These are phyloP conservation scores for Nemania sp. DNA, from an alignment of 2,329 filamentous ascomycete species.

Conservation along the genomic window DNA sequence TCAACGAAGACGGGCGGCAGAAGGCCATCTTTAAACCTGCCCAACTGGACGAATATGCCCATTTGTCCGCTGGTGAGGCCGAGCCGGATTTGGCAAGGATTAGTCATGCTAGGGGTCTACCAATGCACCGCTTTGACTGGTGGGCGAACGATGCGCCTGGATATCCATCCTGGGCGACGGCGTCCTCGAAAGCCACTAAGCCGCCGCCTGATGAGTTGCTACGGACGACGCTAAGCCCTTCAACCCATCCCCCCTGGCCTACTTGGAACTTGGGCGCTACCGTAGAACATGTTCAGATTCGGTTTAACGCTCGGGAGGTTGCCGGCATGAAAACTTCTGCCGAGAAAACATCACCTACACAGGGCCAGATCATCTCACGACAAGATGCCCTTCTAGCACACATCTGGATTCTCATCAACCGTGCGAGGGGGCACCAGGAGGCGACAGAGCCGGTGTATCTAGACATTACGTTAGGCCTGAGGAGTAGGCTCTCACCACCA, in stretches of 20 bases:
- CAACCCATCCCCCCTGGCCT: constrained; percentile 44
- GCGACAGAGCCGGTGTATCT: constrained; percentile 42
- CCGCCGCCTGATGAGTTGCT: constrained; percentile 31
- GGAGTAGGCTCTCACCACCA: constrained; percentile 44
- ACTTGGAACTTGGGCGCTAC: constrained; percentile 46
- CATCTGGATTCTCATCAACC: constrained; percentile 49
- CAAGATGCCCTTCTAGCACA: constrained; percentile 52
- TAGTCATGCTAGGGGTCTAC: constrained; percentile 42
- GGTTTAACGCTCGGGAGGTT: constrained; percentile 44
- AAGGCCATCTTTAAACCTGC: constrained; percentile 44
- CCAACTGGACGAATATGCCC: constrained; percentile 43
- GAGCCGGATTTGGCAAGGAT: constrained; percentile 36
- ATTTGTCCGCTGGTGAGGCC: constrained; percentile 27
- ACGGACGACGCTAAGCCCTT: constrained; percentile 33
- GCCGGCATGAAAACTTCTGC: constrained; percentile 38
- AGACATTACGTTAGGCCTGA: constrained; percentile 46
- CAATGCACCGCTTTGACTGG: constrained; percentile 53
- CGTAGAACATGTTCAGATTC: constrained; percentile 42
- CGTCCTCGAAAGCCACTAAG: constrained; percentile 33
- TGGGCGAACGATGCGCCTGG: constrained; percentile 43
- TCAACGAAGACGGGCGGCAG: not conserved
- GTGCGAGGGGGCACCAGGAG: constrained; percentile 40
- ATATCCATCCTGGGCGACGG: constrained; percentile 35
- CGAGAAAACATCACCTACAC: constrained; percentile 18
- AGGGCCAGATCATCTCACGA: constrained; percentile 37